Evolutionary conservation across 1,139 yeast genomes (phyloP), one percentile per base, ranked within the genome.

Genomic region (Candida tropicalis): DNA sequence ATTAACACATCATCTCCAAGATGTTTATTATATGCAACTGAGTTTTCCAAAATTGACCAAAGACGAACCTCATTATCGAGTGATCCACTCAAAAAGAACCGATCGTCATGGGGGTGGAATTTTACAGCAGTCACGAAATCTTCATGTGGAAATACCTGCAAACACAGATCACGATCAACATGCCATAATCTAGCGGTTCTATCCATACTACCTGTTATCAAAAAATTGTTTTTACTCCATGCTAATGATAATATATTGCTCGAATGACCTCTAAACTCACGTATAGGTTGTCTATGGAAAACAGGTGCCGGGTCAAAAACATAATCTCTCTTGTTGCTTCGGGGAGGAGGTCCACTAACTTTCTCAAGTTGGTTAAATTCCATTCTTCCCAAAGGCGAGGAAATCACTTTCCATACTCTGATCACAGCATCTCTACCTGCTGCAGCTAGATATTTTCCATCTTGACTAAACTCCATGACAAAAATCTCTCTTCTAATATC

Each of bases 141-240:
- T 25, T 82, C 78, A 57, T 89, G 95, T 22, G 65, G 62, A 58
- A 87, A 90, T 1, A 83, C 73, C 42, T 85, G 78, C 26, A 91
- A 67, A 44, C 89, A 81, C 13, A 71, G 75, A 1, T 66, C 66
- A 39, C 91, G 70, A 36, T 87, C 88, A 10, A 85, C 77, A 60
- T 91, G 96, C 97, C 97, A 91, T 38, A 91, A 66, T 48, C 80
- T 77, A 1, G 83, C 96, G 0, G 95, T 84, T 51, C 81, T 79
- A 63, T 91, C 98, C 87, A 87, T 87, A 6, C 96, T 85, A 2
- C 95, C 85, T 0, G 95, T 76, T 1, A 90, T 60, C 25, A 91
- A 62, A 51, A 91, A 91, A 57, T 84, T 85, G 63, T 90, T 90
- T 53, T 85, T 86, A 44, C 95, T 85, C 98, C 98, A 91, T 55